A percentile compares a stretch with the other conserved stretches of the same genome.
phyloP scores from a whole-genome alignment of 768 basidiomycete genomes.

The Pisolithus sp. region DNA sequence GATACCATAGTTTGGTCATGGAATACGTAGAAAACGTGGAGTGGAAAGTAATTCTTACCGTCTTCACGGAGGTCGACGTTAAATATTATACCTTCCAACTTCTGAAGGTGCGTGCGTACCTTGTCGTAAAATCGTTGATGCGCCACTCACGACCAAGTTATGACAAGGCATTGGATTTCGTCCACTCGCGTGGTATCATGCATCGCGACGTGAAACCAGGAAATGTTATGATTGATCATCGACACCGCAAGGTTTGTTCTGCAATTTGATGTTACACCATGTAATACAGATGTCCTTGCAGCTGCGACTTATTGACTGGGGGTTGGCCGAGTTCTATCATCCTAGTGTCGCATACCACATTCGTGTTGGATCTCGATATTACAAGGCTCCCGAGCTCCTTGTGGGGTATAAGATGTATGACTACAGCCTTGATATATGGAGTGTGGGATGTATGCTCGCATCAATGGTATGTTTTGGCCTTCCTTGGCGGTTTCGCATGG shows the following conservation, averaged over 20 bases:
- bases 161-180: conserved; percentile 54
- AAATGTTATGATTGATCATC: conserved; percentile 72
- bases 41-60: conserved; percentile 53
- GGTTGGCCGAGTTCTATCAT: conserved; percentile 72
- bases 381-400: conserved; percentile 67
- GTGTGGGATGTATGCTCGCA: conserved; percentile 68
- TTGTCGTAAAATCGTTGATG: neutral
- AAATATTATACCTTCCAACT: conserved; percentile 65
- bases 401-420: conserved; percentile 70
- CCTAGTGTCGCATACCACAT: conserved; percentile 66
- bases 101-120: conserved; percentile 36
- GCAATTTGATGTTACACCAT: neutral
- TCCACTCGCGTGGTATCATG: conserved; percentile 68
- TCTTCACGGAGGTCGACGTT: conserved; percentile 58
- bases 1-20: conserved; percentile 60
- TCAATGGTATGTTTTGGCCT: conserved; percentile 48
- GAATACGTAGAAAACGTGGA: conserved; percentile 66
- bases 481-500: neutral
- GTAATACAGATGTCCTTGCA: conserved; percentile 14
- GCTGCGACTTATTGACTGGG: conserved; percentile 68
- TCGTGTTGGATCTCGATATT: conserved; percentile 65
- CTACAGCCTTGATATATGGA: conserved; percentile 70
- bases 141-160: neutral
- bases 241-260: conserved; percentile 46
- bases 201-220: conserved; percentile 64